phyloP scores from a whole-genome alignment of 805 yeast genomes.

The Teunomyces pallodes region DNA sequence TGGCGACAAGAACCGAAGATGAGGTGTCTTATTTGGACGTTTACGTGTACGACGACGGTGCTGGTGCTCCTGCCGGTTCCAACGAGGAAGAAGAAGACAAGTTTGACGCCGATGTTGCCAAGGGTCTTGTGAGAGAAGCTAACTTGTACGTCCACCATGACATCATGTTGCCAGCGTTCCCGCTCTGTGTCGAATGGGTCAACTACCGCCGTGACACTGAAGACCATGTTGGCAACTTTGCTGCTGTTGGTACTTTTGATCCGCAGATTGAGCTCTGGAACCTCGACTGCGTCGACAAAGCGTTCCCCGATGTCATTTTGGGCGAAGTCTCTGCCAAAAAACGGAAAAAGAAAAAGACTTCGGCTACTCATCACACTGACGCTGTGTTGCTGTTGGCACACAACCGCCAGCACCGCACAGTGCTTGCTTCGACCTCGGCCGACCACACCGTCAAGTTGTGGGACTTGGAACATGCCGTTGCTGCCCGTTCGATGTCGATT shows the following conservation, averaged over 20 bases:
- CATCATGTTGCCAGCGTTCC: slow-evolving; percentile 94
- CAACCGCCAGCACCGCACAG: slow-evolving; percentile 75
- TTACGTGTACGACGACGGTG: slow-evolving; percentile 91
- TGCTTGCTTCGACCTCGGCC: slow-evolving; percentile 92
- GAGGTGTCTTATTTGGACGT: slow-evolving; percentile 90
- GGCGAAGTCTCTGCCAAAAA: slow-evolving; percentile 68
- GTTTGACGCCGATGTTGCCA: slow-evolving; percentile 69
- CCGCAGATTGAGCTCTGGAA: slow-evolving; percentile 98
- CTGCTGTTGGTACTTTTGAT: slow-evolving; percentile 95
- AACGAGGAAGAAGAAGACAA: slow-evolving; percentile 68
- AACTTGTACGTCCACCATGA: slow-evolving; percentile 93
- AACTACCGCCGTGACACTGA: slow-evolving; percentile 50
- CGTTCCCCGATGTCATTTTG: slow-evolving; percentile 89
- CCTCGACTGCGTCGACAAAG: slow-evolving; percentile 85
- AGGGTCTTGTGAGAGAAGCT: slow-evolving; percentile 68
- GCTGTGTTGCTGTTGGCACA: slow-evolving; percentile 88
- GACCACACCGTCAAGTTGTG: slow-evolving; percentile 92
- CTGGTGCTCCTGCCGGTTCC: slow-evolving; percentile 71
- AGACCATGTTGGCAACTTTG: slow-evolving; percentile 75
- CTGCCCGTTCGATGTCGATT: slow-evolving; percentile 73
- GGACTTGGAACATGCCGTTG: slow-evolving; percentile 77
- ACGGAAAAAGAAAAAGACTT: slow-evolving; percentile 47
- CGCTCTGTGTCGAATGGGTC: slow-evolving; percentile 94
- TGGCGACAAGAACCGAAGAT: slow-evolving; percentile 95
- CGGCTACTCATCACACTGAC: slow-evolving; percentile 82